Percentiles rank a stretch among this genome's conserved stretches.
Evolutionary conservation across 2,329 filamentous ascomycete genomes (phyloP).

Genomic region (Proliferodiscus dingleyae): DNA sequence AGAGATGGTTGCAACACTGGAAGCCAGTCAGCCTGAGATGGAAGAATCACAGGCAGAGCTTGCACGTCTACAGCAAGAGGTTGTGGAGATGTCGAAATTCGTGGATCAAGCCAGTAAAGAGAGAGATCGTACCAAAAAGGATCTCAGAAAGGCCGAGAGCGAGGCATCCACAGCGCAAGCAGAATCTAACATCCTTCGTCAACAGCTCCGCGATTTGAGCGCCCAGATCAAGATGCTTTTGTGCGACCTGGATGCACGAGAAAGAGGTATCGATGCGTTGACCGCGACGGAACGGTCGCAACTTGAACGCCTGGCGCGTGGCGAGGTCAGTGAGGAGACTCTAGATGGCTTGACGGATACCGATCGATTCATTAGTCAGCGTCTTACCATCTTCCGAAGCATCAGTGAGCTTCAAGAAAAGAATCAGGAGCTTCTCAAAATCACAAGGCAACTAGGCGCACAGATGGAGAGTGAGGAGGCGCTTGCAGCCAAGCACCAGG

Average conservation of each 20-base stretch:
- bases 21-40: conserved; percentile 81
- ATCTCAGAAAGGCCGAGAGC: conserved; percentile 72
- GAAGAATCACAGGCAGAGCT: conserved; percentile 80
- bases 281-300: conserved; percentile 67
- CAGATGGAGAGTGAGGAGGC: conserved; percentile 91
- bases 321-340: conserved; percentile 66
- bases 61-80: conserved; percentile 72
- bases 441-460: conserved; percentile 79
- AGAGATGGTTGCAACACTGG: conserved; percentile 78
- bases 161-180: conserved; percentile 58
- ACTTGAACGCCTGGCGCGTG: conserved; percentile 71
- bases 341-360: conserved; percentile 76
- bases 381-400: conserved; percentile 84
- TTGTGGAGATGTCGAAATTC: conserved; percentile 78
- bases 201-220: conserved; percentile 84
- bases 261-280: conserved; percentile 71
- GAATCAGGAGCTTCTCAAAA: conserved; percentile 77
- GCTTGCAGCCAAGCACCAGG: conserved; percentile 57
- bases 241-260: conserved; percentile 76
- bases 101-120: conserved; percentile 78
- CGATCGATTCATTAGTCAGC: conserved; percentile 81
- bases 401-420: conserved; percentile 80
- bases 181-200: conserved; percentile 74
- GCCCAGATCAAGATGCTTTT: conserved; percentile 87
- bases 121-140: conserved; percentile 72